phyloP scores from a whole-genome alignment of 2,329 filamentous ascomycete species.

The Fusarium sulawesiense region DNA sequence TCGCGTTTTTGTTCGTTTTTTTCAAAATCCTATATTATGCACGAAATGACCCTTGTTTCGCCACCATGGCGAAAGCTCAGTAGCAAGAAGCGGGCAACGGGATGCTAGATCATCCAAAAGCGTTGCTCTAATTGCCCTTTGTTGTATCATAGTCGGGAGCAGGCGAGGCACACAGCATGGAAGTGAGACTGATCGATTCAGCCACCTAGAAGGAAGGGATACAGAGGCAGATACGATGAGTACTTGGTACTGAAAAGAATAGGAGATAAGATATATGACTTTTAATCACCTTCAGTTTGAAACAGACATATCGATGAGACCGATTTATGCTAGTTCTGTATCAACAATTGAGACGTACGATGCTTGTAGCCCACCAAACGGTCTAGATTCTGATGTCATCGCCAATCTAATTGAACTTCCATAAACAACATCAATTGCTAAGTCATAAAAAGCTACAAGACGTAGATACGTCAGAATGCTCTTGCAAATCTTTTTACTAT shows the following conservation, averaged over 20 bases:
- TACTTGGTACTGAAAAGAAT: conserved; percentile 16
- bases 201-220: neutral
- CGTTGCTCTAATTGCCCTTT: conserved; percentile 28
- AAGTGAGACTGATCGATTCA: conserved; percentile 1
- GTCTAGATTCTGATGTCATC: neutral
- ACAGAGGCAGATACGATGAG: conserved; percentile 19
- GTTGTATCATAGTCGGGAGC: conserved; percentile 34
- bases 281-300: conserved; percentile 5
- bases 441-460: conserved; percentile 33
- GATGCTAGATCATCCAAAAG: neutral
- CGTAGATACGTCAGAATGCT: conserved; percentile 15
- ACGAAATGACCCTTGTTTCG: conserved; percentile 13
- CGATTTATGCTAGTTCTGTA: neutral
- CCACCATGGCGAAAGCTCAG: neutral
- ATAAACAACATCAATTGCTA: conserved; percentile 37
- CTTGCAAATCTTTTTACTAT: conserved; percentile 36
- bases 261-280: conserved; percentile 23
- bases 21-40: conserved; percentile 29
- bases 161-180: neutral
- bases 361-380: neutral
- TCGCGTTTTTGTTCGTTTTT: neutral
- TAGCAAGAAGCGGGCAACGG: conserved; percentile 5
- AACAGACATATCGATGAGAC: neutral
- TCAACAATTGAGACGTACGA: neutral
- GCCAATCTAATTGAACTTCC: neutral